Base-by-base conservation (phyloP, 768 basidiomycete genomes). In the Dentipellis sp. region DNA sequence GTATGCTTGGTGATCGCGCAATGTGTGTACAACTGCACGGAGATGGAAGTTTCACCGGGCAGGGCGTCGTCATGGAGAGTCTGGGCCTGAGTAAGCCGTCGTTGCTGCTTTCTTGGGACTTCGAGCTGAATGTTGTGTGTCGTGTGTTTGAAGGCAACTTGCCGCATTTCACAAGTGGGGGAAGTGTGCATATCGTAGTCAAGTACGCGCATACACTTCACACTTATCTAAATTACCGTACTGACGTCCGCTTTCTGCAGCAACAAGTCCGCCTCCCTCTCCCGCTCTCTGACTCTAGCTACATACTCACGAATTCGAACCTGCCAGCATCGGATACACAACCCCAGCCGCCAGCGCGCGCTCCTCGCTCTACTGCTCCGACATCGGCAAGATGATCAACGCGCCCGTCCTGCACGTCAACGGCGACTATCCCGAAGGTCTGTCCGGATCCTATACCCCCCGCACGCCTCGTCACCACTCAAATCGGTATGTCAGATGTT, bases 1-100 rank as follows among this genome's bases (percentile, higher is more conserved):
- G 75, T 52, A 59, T 63, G 59, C 69, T 79, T 0, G 78, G 89
- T 1, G 83, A 85, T 66, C 79, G 77, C 63, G 94, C 86, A 2
- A 85, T 95, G 81, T 92, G 87, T 59, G 85, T 95, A 0, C 91
- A 94, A 63, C 69, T 97, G 49, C 94, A 95, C 60, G 94, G 94
- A 2, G 94, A 97, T 67, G 92, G 90, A 1, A 91, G 88, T 56
- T 94, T 95, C 65, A 80, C 87, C 0, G 94, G 93, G 0, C 94
- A 95, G 67, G 93, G 94, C 2, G 77, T 95, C 4, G 81, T 94
- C 16, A 94, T 92, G 84, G 94, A 95, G 68, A 77, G 79, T 16
- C 75, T 97, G 35, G 90, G 91, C 5, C 71, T 95, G 54, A 93
- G 90, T 84, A 59, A 52, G 86, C 73, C 21, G 11, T 10, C 29